Conservation (phyloP, 345 rosid species). For the Gossypium bickii region DNA sequence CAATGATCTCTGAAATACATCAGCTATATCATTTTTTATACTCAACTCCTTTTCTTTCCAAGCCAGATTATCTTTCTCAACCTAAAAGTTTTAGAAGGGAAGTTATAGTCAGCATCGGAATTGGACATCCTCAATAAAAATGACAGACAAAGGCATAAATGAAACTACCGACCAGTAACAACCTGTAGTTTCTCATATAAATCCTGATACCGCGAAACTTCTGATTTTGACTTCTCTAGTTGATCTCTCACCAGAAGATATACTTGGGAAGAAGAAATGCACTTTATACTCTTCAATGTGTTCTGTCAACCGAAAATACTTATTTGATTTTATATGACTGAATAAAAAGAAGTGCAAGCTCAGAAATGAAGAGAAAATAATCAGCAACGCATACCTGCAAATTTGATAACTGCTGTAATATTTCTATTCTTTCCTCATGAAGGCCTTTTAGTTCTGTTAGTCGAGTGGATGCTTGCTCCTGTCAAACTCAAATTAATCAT, state of each 20-base stretch:
- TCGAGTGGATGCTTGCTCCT: constrained; percentile 69
- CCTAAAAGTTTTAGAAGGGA: constrained; percentile 40
- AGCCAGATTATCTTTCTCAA: constrained; percentile 71
- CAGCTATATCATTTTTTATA: constrained; percentile 65
- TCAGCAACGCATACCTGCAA: constrained; percentile 56
- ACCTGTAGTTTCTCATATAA: constrained; percentile 93
- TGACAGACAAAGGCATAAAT: constrained; percentile 26
- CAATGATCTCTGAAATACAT: constrained; percentile 65
- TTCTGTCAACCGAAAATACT: constrained; percentile 48
- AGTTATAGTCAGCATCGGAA: constrained; percentile 30
- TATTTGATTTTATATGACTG: constrained; percentile 18
- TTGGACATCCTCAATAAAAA: constrained; percentile 21
- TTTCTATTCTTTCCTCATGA: constrained; percentile 69
- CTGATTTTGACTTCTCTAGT: constrained; percentile 67
- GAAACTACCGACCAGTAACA: constrained; percentile 61
- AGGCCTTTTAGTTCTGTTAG: constrained; percentile 65
- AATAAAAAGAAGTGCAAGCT: constrained; percentile 20
- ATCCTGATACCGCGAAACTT: constrained; percentile 61
- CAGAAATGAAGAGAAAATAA: constrained; percentile 10
- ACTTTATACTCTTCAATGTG: constrained; percentile 57
- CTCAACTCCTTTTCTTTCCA: constrained; percentile 87
- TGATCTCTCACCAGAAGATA: constrained; percentile 61
- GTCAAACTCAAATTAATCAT: constrained; percentile 29
- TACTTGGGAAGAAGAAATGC: constrained; percentile 63
- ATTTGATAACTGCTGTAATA: constrained; percentile 48